Percentiles rank a stretch among this genome's conserved stretches.
phyloP scores from a whole-genome alignment of 2,329 filamentous ascomycete species.

The Colletotrichum sansevieriae region DNA sequence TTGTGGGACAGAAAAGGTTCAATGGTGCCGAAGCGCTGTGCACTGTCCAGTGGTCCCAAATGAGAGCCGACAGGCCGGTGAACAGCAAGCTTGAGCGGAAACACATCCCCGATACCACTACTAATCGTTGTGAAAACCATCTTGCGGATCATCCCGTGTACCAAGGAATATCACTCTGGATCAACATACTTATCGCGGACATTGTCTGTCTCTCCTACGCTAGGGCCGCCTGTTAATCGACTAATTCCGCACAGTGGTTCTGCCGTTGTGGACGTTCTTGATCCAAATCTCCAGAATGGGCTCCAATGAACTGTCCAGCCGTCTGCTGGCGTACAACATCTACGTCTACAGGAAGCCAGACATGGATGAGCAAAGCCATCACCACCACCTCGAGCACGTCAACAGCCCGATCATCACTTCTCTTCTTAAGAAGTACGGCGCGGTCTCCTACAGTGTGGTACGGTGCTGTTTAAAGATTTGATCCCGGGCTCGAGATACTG shows the following conservation, averaged over 20 bases:
- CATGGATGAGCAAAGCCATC: constrained; percentile 26
- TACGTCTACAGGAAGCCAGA: constrained; percentile 22
- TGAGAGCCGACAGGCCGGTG: background rate
- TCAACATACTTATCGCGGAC: background rate
- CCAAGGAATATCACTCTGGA: background rate
- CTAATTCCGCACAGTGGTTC: background rate
- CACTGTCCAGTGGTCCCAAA: background rate
- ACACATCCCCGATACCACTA: background rate
- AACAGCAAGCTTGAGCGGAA: constrained; percentile 10
- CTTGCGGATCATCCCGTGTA: background rate
- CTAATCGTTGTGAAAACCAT: background rate
- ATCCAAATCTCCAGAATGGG: background rate
- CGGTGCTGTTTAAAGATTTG: background rate
- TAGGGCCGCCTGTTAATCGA: fast-evolving
- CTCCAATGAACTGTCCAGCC: background rate
- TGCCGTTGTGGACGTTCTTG: fast-evolving
- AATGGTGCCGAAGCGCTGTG: background rate
- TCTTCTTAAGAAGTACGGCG: constrained; percentile 19
- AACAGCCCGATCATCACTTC: constrained; percentile 6
- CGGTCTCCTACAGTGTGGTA: constrained; percentile 15
- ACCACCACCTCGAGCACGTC: constrained; percentile 8
- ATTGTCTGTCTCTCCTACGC: fast-evolving
- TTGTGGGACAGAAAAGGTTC: background rate
- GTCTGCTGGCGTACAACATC: constrained; percentile 13
- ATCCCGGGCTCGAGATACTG: background rate